A percentile compares a stretch with the other conserved stretches of the same genome.
phyloP scores from a whole-genome alignment of 2,329 filamentous ascomycete species.

The Exophiala dermatitidis region DNA sequence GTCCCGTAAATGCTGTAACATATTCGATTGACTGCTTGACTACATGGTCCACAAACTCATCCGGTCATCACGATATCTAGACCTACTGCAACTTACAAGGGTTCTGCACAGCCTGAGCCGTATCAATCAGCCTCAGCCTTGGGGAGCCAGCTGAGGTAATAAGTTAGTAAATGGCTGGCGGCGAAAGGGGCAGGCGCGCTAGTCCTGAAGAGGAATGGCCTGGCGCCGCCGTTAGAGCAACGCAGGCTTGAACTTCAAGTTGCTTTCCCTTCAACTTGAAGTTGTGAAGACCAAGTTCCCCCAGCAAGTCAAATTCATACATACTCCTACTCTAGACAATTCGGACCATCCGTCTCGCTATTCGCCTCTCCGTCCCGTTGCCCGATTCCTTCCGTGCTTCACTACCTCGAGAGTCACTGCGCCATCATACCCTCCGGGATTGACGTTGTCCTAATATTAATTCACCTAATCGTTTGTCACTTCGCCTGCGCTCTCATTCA shows the following conservation, averaged over 20 bases:
- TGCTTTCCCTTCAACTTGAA: not conserved
- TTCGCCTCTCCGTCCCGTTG: not conserved
- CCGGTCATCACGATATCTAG: too few species aligned
- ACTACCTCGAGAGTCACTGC: not conserved
- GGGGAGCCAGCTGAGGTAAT: not conserved
- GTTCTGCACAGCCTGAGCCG: not conserved
- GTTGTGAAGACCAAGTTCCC: not conserved
- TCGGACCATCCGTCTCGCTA: not conserved
- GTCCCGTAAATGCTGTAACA: too few species aligned
- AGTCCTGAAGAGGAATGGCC: not conserved
- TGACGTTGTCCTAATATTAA: conserved; percentile 6
- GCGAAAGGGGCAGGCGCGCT: not conserved
- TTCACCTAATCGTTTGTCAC: not conserved
- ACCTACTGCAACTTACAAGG: not conserved
- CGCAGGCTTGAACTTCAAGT: not conserved
- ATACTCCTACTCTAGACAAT: not conserved
- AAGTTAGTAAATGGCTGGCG: not conserved
- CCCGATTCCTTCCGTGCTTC: not conserved
- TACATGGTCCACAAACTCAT: too few species aligned
- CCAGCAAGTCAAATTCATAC: not conserved
- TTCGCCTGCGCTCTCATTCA: conserved; percentile 8
- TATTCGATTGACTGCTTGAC: too few species aligned
- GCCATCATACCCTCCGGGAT: not conserved
- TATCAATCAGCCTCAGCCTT: not conserved
- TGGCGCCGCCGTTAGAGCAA: not conserved